Conservation (phyloP, 2,329 filamentous ascomycete genomes). For the Apiospora aurea region DNA sequence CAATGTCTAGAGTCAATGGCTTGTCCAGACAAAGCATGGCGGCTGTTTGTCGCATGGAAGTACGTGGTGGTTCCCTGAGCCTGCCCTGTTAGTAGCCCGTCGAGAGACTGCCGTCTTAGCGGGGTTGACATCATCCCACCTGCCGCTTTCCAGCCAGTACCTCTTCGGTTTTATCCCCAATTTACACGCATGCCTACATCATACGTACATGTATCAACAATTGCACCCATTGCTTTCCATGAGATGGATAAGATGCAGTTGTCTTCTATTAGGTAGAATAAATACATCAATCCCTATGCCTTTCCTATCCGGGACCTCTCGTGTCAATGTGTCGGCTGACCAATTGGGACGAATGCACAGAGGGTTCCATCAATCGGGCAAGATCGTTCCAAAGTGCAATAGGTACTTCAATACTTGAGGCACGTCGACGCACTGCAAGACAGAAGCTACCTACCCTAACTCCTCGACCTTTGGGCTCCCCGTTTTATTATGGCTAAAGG, state of each 20-base stretch:
- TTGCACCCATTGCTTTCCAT: background rate
- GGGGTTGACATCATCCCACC: constrained; percentile 29
- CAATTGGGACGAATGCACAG: background rate
- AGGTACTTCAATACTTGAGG: no score
- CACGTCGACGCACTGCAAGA: no score
- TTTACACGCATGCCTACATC: background rate
- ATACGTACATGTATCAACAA: background rate
- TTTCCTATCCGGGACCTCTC: background rate
- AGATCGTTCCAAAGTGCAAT: background rate
- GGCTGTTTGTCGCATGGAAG: background rate
- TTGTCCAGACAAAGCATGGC: constrained; percentile 16
- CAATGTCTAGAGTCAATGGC: background rate
- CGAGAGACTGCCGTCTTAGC: constrained; percentile 1
- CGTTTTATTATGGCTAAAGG: background rate
- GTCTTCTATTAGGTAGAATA: background rate
- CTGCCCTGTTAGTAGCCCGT: background rate
- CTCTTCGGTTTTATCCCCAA: background rate
- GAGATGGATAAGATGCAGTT: no score
- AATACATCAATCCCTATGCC: background rate
- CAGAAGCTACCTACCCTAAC: background rate
- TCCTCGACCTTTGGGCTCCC: background rate
- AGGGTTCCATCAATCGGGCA: background rate
- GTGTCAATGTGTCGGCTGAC: background rate
- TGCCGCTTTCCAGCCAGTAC: background rate
- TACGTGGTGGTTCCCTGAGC: constrained; percentile 4